A percentile compares a stretch with the other conserved stretches of the same genome.
phyloP scores from a whole-genome alignment of 495 filamentous ascomycete species.

The Penicillium canescens region DNA sequence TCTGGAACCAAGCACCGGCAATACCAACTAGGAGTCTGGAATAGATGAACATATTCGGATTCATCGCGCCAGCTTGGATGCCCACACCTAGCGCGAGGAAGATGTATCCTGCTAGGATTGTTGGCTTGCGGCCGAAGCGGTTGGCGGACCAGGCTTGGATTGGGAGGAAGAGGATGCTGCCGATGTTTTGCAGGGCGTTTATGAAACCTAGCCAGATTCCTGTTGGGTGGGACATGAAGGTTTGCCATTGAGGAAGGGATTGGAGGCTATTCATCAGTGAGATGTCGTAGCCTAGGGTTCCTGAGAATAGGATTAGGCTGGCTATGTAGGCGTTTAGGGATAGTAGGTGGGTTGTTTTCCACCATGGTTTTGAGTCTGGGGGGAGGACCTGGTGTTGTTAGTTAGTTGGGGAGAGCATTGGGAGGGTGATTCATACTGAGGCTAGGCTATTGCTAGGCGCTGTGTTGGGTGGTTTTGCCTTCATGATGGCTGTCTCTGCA shows the following conservation, averaged over 20 bases:
- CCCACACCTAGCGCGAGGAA: constrained; percentile 3
- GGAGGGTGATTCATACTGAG: neutral
- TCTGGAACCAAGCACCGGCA: constrained; percentile 43
- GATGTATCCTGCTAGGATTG: neutral
- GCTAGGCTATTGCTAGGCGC: neutral
- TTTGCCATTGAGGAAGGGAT: constrained; percentile 14
- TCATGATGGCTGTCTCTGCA: no score
- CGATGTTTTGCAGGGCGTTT: constrained; percentile 19
- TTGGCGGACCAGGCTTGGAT: constrained; percentile 5
- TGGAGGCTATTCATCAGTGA: constrained; percentile 26
- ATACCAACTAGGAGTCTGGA: constrained; percentile 1
- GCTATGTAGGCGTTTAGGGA: constrained; percentile 1
- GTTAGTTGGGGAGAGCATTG: neutral
- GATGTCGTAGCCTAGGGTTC: constrained; percentile 22
- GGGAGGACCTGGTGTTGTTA: neutral
- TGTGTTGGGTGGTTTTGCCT: no score
- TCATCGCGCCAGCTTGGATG: constrained; percentile 2
- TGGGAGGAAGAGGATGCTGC: constrained; percentile 1
- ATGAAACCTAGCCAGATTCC: constrained; percentile 24
- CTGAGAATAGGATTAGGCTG: constrained; percentile 3
- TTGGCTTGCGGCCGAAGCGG: constrained; percentile 6
- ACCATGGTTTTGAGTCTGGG: neutral
- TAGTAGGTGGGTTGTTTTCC: constrained; percentile 3
- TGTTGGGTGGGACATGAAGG: constrained; percentile 15
- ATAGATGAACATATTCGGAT: constrained; percentile 1